Evolutionary conservation across 345 rosid species (phyloP).

Genomic region (Corymbia maculata): DNA sequence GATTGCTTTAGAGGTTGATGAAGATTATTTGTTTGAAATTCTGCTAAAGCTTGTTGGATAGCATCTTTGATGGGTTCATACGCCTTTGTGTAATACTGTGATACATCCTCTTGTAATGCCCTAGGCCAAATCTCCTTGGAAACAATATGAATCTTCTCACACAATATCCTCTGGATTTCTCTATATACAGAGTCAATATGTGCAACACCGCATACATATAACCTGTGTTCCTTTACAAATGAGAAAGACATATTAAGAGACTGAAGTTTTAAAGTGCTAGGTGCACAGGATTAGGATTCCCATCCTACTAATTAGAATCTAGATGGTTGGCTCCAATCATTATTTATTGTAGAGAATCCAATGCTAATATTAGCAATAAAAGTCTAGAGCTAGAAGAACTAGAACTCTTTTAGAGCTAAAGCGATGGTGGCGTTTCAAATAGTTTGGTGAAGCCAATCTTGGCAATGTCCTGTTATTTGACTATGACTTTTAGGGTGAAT

Average conservation of each 20-base stretch:
- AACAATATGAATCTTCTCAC: neutral
- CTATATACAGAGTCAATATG: neutral
- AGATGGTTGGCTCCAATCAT: too few species aligned
- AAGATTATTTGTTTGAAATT: neutral
- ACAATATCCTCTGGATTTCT: neutral
- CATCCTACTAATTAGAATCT: too few species aligned
- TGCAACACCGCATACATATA: neutral
- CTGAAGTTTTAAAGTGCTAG: too few species aligned
- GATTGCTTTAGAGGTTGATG: neutral
- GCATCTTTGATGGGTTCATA: neutral
- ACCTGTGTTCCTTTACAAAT: neutral
- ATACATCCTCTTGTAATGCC: neutral
- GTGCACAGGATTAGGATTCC: too few species aligned
- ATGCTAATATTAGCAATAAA: too few species aligned
- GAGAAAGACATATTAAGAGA: neutral
- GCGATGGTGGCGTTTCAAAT: neutral
- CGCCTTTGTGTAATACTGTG: neutral
- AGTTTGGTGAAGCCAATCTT: neutral
- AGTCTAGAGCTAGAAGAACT: neutral
- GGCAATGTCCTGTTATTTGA: neutral
- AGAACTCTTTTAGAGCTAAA: neutral
- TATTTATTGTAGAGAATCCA: too few species aligned
- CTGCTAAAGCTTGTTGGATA: neutral
- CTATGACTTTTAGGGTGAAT: neutral
- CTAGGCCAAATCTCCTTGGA: neutral